phyloP scores from a whole-genome alignment of 2,329 filamentous ascomycete genomes.

The Torrubiellomyces zombiae region DNA sequence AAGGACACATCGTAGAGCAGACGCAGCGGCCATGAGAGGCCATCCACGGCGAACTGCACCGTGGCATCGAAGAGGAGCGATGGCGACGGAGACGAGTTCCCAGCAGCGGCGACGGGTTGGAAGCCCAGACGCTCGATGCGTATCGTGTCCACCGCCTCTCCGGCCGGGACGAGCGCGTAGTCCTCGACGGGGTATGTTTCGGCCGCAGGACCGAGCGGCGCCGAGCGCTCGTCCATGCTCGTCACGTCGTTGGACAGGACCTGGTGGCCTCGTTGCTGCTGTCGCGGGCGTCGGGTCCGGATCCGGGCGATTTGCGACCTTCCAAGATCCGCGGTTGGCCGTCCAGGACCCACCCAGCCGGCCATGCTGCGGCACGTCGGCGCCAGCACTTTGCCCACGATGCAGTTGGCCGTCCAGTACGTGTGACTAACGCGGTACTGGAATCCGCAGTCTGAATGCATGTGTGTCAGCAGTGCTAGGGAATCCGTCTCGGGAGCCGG shows the following conservation, averaged over 20 bases:
- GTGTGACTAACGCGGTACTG: conserved; percentile 60
- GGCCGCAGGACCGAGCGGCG: conserved; percentile 49
- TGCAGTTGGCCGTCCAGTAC: conserved; percentile 57
- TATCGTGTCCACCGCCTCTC: conserved; percentile 45
- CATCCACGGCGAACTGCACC: conserved; percentile 47
- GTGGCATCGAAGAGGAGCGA: conserved; percentile 42
- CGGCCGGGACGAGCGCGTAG: conserved; percentile 44
- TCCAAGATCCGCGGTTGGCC: conserved; percentile 48
- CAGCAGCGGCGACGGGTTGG: conserved; percentile 21
- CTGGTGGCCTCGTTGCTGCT: conserved; percentile 18
- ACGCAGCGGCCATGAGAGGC: conserved; percentile 44
- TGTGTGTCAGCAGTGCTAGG: conserved; percentile 50
- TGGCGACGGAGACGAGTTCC: conserved; percentile 15
- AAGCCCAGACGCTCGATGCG: conserved; percentile 53
- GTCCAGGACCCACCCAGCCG: conserved; percentile 60
- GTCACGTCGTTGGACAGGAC: conserved; percentile 43
- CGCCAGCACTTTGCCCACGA: conserved; percentile 60
- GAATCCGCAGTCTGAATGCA: conserved; percentile 54
- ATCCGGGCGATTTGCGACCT: conserved; percentile 56
- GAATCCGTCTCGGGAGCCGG: conserved; percentile 48
- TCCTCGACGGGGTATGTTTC: conserved; percentile 49
- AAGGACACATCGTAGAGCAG: conserved; percentile 51
- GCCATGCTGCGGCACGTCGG: conserved; percentile 54
- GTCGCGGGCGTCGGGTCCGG: conserved; percentile 39
- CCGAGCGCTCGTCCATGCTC: conserved; percentile 49